These are phyloP conservation scores for Neopestalotiopsis sp. DNA, from an alignment of 2,329 filamentous ascomycete species.

Conservation along the genomic window DNA sequence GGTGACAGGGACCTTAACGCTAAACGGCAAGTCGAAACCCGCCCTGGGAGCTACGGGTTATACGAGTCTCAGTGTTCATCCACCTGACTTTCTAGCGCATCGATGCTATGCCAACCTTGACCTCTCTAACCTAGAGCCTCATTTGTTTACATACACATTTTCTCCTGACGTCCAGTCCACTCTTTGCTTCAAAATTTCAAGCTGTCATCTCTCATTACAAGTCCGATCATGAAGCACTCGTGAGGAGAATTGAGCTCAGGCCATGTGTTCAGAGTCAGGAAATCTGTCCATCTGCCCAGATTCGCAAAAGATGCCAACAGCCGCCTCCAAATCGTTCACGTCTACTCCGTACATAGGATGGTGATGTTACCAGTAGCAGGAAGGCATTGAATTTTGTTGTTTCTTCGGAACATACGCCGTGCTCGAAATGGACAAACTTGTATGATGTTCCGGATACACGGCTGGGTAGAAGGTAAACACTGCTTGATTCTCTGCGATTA, in stretches of 20 bases:
- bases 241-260: background rate
- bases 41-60: background rate
- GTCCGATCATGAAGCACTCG: background rate
- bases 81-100: constrained; percentile 1
- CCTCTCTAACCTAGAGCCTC: background rate
- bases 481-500: background rate
- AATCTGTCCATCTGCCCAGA: background rate
- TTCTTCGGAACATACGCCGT: constrained; percentile 10
- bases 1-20: background rate
- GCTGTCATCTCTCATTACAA: background rate
- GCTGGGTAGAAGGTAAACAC: background rate
- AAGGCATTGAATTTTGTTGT: background rate
- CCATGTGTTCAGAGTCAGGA: background rate
- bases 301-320: too few relatives aligned
- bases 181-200: background rate
- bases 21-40: background rate
- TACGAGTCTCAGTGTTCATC: background rate
- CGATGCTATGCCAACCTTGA: background rate
- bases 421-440: background rate
- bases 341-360: too few relatives aligned
- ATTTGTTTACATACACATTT: background rate
- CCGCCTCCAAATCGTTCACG: too few relatives aligned
- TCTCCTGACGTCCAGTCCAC: background rate
- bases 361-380: too few relatives aligned
- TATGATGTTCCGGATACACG: constrained; percentile 16